phyloP scores from a whole-genome alignment of 352 stramenopile species.

The Aphanomyces cochlioides region DNA sequence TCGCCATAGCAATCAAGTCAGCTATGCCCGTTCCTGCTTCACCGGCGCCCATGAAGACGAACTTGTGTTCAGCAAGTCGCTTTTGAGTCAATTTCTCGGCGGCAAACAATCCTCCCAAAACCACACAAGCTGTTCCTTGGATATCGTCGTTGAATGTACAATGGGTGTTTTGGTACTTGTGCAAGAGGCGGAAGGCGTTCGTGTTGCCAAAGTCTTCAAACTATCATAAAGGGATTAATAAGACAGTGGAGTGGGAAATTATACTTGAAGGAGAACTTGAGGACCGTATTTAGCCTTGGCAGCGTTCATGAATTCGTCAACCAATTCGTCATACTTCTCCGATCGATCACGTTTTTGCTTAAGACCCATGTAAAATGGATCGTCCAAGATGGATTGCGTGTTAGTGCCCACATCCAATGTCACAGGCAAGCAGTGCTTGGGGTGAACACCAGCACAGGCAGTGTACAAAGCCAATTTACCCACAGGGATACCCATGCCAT shows the following conservation, averaged over 20 bases:
- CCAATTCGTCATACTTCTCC: conserved; percentile 89
- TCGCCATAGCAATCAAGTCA: conserved; percentile 89
- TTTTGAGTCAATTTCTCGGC: conserved; percentile 69
- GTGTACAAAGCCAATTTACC: conserved; percentile 96
- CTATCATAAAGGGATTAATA: conserved; percentile 32
- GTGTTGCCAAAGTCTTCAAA: conserved; percentile 88
- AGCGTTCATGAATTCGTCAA: conserved; percentile 96
- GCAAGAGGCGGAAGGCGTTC: conserved; percentile 79
- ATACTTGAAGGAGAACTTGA: conserved; percentile 76
- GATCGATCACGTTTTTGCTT: conserved; percentile 85
- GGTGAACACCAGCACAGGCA: conserved; percentile 91
- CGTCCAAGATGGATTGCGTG: conserved; percentile 90
- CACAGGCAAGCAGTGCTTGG: conserved; percentile 91
- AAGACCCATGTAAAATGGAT: conserved; percentile 94
- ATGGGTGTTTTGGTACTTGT: conserved; percentile 81
- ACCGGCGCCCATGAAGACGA: conserved; percentile 94
- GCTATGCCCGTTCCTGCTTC: conserved; percentile 94
- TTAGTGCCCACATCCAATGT: conserved; percentile 96
- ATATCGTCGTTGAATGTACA: conserved; percentile 97
- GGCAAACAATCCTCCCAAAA: conserved; percentile 72
- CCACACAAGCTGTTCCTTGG: conserved; percentile 83
- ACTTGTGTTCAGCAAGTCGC: conserved; percentile 88
- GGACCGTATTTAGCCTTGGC: conserved; percentile 86
- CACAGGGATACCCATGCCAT: conserved; percentile 98
- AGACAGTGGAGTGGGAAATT: neutral